Evolutionary conservation across 306 rosid genomes (phyloP).

Genomic region (Medicago arabica): DNA sequence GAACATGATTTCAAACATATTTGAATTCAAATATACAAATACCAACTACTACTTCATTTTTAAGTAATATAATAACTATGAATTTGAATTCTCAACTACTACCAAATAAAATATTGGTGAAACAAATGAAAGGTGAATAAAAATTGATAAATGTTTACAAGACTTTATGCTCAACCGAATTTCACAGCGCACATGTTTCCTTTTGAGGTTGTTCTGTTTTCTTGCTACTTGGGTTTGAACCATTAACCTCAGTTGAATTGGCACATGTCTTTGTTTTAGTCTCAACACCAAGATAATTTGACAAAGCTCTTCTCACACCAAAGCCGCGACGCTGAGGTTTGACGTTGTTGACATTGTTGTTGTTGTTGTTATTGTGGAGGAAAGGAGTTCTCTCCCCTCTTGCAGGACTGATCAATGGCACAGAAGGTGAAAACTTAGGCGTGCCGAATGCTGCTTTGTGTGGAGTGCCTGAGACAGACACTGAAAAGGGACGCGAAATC

Average conservation of each 20-base stretch:
- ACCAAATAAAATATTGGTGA: slow-evolving; percentile 27
- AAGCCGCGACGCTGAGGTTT: slow-evolving; percentile 76
- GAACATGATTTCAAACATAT: slow-evolving; percentile 29
- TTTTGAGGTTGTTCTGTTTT: slow-evolving; percentile 36
- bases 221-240: slow-evolving; percentile 33
- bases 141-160: slow-evolving; percentile 18
- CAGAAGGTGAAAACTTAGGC: slow-evolving; percentile 62
- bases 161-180: slow-evolving; percentile 10
- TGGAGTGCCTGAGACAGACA: slow-evolving; percentile 85
- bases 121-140: slow-evolving; percentile 27
- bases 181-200: slow-evolving; percentile 30
- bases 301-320: slow-evolving; percentile 84
- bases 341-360: slow-evolving; percentile 34
- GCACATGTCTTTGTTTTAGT: slow-evolving; percentile 65
- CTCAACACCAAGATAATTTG: slow-evolving; percentile 93
- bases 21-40: slow-evolving; percentile 31
- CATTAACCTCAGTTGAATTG: slow-evolving; percentile 58
- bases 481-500: slow-evolving; percentile 52
- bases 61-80: slow-evolving; percentile 25
- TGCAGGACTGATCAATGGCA: slow-evolving; percentile 73
- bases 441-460: slow-evolving; percentile 55
- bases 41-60: slow-evolving; percentile 36
- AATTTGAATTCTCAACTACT: slow-evolving; percentile 40
- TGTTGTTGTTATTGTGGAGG: slow-evolving; percentile 54
- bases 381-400: slow-evolving; percentile 87